phyloP scores from a whole-genome alignment of 192 early-diverging fungal species.

The Podochytrium sp. region DNA sequence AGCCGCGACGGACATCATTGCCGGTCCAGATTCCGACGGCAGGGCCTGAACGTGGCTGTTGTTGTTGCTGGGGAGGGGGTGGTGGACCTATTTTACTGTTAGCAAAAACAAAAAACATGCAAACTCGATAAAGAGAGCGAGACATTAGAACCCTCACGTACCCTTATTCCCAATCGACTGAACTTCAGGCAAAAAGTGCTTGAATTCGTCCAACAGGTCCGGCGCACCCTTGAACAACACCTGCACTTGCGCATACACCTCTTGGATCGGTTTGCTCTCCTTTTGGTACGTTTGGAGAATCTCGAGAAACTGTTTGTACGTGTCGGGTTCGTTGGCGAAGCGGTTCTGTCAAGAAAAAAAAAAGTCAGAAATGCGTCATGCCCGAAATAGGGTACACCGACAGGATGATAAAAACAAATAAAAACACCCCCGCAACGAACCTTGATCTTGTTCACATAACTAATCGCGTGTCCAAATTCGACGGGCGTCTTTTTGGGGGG shows the following conservation, averaged over 20 bases:
- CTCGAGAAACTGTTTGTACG: slow-evolving; percentile 96
- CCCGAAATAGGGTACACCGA: slow-evolving; percentile 12
- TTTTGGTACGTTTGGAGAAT: slow-evolving; percentile 98
- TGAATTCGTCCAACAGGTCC: slow-evolving; percentile 96
- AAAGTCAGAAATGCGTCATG: slow-evolving; percentile 6
- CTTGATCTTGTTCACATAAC: slow-evolving; percentile 99
- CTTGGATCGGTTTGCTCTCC: slow-evolving; percentile 93
- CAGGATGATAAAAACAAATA: background rate
- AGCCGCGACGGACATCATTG: background rate
- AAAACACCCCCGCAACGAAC: slow-evolving; percentile 42
- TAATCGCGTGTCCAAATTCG: slow-evolving; percentile 98
- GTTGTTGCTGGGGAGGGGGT: background rate
- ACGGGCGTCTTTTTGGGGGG: slow-evolving; percentile 64
- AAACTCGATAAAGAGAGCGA: background rate
- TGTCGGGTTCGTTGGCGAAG: slow-evolving; percentile 90
- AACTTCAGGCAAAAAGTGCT: slow-evolving; percentile 95
- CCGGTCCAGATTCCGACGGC: background rate
- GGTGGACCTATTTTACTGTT: background rate
- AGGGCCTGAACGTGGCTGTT: background rate
- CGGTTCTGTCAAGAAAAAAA: slow-evolving; percentile 84
- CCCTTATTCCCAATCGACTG: slow-evolving; percentile 46
- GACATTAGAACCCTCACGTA: background rate
- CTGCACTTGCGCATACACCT: slow-evolving; percentile 96
- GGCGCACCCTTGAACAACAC: slow-evolving; percentile 81
- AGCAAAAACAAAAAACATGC: too few species aligned